phyloP scores from a whole-genome alignment of 2,329 filamentous ascomycete species.

The Dichotomopilus funicola region DNA sequence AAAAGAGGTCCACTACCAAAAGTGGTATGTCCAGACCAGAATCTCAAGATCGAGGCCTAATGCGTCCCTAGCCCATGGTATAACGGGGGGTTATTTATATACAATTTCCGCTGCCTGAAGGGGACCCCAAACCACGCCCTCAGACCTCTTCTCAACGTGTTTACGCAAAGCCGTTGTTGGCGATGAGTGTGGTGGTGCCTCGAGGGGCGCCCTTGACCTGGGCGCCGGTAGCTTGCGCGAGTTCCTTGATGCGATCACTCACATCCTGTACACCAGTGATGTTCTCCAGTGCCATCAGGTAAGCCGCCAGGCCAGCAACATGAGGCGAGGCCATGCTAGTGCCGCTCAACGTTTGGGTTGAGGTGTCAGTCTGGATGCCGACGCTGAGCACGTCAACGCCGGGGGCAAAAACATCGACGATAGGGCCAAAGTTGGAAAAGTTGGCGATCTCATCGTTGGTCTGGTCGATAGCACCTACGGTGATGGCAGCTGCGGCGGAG shows the following conservation, averaged over 20 bases:
- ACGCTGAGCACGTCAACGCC: constrained; percentile 49
- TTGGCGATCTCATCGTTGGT: constrained; percentile 40
- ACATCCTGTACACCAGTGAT: constrained; percentile 41
- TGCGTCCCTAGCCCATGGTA: not conserved
- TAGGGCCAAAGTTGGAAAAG: constrained; percentile 53
- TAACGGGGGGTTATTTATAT: constrained; percentile 6
- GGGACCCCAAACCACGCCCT: not conserved
- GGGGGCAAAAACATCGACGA: constrained; percentile 50
- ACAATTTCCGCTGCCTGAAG: constrained; percentile 13
- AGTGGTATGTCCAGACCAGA: constrained; percentile 1
- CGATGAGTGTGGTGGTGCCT: constrained; percentile 47
- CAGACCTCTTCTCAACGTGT: not conserved
- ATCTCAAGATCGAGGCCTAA: not conserved
- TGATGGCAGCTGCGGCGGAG: constrained; percentile 50
- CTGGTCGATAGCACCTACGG: constrained; percentile 53
- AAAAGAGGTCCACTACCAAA: too few species aligned
- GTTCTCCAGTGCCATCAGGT: constrained; percentile 54
- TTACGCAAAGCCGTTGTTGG: constrained; percentile 44
- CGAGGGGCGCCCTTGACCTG: constrained; percentile 36
- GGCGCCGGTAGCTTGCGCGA: constrained; percentile 43
- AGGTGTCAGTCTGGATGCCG: constrained; percentile 44
- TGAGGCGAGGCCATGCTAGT: constrained; percentile 63
- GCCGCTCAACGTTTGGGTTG: constrained; percentile 42
- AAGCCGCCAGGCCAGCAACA: constrained; percentile 60
- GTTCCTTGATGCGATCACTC: constrained; percentile 43